phyloP scores from a whole-genome alignment of 805 yeast genomes.

The Myxozyma nipponensis region DNA sequence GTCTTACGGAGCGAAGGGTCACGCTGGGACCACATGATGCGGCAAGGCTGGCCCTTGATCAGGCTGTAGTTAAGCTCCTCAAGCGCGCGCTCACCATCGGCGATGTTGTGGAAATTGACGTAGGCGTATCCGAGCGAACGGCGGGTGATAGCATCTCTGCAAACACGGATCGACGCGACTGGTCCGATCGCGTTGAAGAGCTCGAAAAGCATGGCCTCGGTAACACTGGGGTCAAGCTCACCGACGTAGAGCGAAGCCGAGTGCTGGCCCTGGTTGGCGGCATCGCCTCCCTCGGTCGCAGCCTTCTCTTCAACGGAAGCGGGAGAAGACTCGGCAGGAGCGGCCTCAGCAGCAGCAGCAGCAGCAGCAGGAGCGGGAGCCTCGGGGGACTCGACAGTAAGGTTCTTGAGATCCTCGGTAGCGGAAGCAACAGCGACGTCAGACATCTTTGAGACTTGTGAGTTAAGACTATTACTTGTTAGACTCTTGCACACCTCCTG shows the following conservation, averaged over 20 bases:
- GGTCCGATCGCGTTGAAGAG: constrained; percentile 91
- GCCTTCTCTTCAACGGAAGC: constrained; percentile 12
- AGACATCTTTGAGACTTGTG: constrained; percentile 16
- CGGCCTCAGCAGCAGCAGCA: constrained; percentile 7
- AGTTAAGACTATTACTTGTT: no score
- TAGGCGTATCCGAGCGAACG: constrained; percentile 97
- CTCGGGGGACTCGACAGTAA: constrained; percentile 19
- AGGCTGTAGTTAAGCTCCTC: constrained; percentile 92
- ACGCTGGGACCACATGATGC: constrained; percentile 99
- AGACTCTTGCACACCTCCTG: no score
- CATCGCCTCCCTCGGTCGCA: constrained; percentile 32
- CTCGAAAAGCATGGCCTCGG: constrained; percentile 93
- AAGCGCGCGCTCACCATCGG: constrained; percentile 85
- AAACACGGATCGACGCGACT: constrained; percentile 94
- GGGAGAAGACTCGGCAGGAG: constrained; percentile 2
- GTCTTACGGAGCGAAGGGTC: constrained; percentile 93
- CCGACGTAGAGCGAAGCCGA: constrained; percentile 89
- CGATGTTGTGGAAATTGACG: constrained; percentile 86
- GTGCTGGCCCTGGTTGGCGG: constrained; percentile 37
- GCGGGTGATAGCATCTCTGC: constrained; percentile 97
- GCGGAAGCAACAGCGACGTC: constrained; percentile 30
- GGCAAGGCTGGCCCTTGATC: constrained; percentile 93
- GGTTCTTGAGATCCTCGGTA: constrained; percentile 28
- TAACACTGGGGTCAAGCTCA: constrained; percentile 87
- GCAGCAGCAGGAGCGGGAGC: constrained; percentile 12